These are phyloP conservation scores for Geotrichum ghanense DNA, from an alignment of 805 yeast genomes.

Conservation along the genomic window DNA sequence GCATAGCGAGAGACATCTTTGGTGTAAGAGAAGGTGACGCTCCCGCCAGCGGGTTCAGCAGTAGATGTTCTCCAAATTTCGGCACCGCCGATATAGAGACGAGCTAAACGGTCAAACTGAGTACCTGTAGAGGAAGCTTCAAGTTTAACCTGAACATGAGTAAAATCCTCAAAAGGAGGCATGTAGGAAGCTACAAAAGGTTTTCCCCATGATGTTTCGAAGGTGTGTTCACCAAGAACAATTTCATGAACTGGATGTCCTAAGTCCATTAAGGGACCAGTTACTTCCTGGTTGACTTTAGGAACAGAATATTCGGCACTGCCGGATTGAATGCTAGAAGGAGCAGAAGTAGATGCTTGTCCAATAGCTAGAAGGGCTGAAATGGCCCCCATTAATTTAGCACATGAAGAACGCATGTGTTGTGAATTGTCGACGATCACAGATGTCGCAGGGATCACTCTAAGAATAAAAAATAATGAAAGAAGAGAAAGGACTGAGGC, in stretches of 20 bases:
- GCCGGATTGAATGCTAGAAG: background rate
- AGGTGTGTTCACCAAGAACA: conserved; percentile 17
- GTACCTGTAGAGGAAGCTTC: conserved; percentile 23
- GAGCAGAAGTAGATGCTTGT: background rate
- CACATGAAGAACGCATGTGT: conserved; percentile 1
- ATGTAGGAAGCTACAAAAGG: conserved; percentile 22
- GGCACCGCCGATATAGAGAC: conserved; percentile 32
- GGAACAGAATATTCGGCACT: background rate
- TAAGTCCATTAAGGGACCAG: background rate
- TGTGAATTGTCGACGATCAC: background rate
- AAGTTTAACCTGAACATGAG: conserved; percentile 27
- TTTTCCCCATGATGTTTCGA: conserved; percentile 26
- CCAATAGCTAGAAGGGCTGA: conserved; percentile 1
- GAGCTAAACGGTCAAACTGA: conserved; percentile 30
- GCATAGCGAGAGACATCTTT: conserved; percentile 57
- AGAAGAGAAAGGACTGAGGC: conserved; percentile 1
- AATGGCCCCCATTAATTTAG: background rate
- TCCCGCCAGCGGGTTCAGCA: conserved; percentile 48
- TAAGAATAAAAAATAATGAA: background rate
- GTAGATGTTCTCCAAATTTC: conserved; percentile 82
- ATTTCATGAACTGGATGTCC: conserved; percentile 9
- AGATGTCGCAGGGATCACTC: background rate
- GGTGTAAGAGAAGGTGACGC: conserved; percentile 35
- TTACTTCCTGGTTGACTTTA: background rate
- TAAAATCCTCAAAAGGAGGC: conserved; percentile 25